Evolutionary conservation across 1,284 basidiomycete species (phyloP).

Genomic region (Stereum hirsutum): DNA sequence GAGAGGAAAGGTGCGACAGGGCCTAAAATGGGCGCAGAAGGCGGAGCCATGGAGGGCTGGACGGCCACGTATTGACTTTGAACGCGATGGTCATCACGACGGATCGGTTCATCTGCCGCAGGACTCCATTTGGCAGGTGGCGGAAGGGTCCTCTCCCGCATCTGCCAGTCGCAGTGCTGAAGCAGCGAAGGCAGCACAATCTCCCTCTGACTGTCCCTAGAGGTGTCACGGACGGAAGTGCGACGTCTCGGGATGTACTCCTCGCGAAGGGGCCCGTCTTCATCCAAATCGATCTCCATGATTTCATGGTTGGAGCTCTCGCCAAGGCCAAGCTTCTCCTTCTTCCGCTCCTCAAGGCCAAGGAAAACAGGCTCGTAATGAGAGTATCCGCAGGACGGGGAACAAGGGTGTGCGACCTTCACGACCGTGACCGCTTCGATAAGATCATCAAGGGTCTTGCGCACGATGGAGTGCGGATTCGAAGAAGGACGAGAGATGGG

Average conservation of each 20-base stretch:
- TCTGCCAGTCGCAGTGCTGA: background rate
- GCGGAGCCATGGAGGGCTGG: slow-evolving; percentile 33
- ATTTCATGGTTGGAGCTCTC: slow-evolving; percentile 30
- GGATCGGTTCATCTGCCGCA: slow-evolving; percentile 62
- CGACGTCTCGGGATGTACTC: slow-evolving; percentile 71
- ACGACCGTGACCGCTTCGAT: slow-evolving; percentile 34
- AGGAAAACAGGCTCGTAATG: slow-evolving; percentile 59
- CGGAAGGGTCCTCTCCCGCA: slow-evolving; percentile 36
- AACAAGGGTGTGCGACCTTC: slow-evolving; percentile 10
- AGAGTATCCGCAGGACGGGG: slow-evolving; percentile 10
- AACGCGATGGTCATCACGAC: slow-evolving; percentile 37
- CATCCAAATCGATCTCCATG: slow-evolving; percentile 68
- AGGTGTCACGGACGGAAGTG: slow-evolving; percentile 26
- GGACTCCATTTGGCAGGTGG: slow-evolving; percentile 78
- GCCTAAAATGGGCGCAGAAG: slow-evolving; percentile 11
- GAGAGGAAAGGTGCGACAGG: slow-evolving; percentile 16
- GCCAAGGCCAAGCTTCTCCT: slow-evolving; percentile 31
- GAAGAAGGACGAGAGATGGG: slow-evolving; percentile 72
- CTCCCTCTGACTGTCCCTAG: slow-evolving; percentile 16
- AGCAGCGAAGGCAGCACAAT: slow-evolving; percentile 5
- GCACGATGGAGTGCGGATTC: slow-evolving; percentile 57
- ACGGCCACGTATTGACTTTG: slow-evolving; percentile 57
- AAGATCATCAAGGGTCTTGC: slow-evolving; percentile 61
- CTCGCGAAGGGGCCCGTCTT: slow-evolving; percentile 70
- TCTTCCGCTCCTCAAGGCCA: slow-evolving; percentile 52